phyloP scores from a whole-genome alignment of 208 protist species.

The Tritrichomonas musculus region DNA sequence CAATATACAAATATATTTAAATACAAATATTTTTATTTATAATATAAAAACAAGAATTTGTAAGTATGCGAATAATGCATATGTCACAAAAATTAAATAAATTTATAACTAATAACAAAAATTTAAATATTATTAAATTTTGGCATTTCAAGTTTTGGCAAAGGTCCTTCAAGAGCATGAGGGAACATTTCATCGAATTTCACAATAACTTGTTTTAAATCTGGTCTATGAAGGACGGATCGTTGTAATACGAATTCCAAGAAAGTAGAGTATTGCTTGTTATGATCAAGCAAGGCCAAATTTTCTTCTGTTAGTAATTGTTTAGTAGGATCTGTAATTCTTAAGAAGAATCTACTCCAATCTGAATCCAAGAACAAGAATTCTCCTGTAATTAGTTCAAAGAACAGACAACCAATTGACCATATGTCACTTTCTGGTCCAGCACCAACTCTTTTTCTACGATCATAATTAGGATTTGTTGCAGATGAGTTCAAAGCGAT shows the following conservation, averaged over 20 bases:
- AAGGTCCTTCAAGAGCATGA: not conserved
- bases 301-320: not conserved
- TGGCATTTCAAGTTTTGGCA: not conserved
- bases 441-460: not conserved
- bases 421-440: conserved; percentile 38
- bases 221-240: not conserved
- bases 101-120: too few species aligned
- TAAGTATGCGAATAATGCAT: too few species aligned
- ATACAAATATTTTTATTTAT: too few species aligned
- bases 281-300: not conserved
- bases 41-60: too few species aligned
- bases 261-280: not conserved
- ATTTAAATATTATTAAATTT: not conserved
- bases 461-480: not conserved
- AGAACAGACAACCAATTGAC: conserved; percentile 45
- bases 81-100: too few species aligned
- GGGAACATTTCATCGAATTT: conserved; percentile 32
- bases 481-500: conserved; percentile 15
- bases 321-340: not conserved
- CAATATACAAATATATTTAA: too few species aligned
- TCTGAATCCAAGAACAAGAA: conserved; percentile 40
- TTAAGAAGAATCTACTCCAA: not conserved
- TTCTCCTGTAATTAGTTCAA: conserved; percentile 44
- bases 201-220: not conserved
- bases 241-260: not conserved